These are phyloP conservation scores for Coleophoma eucalyptorum DNA, from an alignment of 2,329 filamentous ascomycete genomes.

Conservation along the genomic window DNA sequence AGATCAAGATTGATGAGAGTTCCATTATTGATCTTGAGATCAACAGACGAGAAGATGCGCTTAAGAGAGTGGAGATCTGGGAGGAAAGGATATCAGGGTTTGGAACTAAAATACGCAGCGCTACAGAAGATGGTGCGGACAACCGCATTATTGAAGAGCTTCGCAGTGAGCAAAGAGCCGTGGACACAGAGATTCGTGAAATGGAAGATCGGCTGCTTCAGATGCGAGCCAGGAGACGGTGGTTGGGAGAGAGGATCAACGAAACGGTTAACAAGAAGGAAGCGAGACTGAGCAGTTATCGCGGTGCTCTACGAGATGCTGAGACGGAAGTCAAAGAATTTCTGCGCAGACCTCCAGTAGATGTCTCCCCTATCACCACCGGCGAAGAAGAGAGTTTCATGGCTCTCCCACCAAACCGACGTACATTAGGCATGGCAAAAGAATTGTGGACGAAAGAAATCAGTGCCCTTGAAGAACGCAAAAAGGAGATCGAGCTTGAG, in stretches of 20 bases:
- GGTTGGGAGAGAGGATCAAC: slow-evolving; percentile 55
- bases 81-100: slow-evolving; percentile 33
- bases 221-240: slow-evolving; percentile 57
- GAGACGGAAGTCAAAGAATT: slow-evolving; percentile 59
- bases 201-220: slow-evolving; percentile 61
- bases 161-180: slow-evolving; percentile 44
- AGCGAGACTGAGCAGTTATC: slow-evolving; percentile 69
- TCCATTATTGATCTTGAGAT: slow-evolving; percentile 54
- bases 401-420: slow-evolving; percentile 56
- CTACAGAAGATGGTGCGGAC: slow-evolving; percentile 51
- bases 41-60: slow-evolving; percentile 49
- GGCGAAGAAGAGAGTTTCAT: slow-evolving; percentile 42
- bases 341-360: slow-evolving; percentile 49
- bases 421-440: slow-evolving; percentile 67
- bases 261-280: slow-evolving; percentile 64
- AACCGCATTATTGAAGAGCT: slow-evolving; percentile 58
- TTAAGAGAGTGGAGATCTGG: slow-evolving; percentile 54
- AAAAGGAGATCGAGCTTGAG: slow-evolving; percentile 55
- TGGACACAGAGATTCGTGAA: slow-evolving; percentile 61
- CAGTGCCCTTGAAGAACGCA: slow-evolving; percentile 48
- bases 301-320: slow-evolving; percentile 60
- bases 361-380: slow-evolving; percentile 15
- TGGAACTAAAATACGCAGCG: slow-evolving; percentile 48
- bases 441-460: slow-evolving; percentile 68
- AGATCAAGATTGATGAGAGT: slow-evolving; percentile 67